Evolutionary conservation across 305 asterid genomes (phyloP).

Genomic region (Solanum hybrid): DNA sequence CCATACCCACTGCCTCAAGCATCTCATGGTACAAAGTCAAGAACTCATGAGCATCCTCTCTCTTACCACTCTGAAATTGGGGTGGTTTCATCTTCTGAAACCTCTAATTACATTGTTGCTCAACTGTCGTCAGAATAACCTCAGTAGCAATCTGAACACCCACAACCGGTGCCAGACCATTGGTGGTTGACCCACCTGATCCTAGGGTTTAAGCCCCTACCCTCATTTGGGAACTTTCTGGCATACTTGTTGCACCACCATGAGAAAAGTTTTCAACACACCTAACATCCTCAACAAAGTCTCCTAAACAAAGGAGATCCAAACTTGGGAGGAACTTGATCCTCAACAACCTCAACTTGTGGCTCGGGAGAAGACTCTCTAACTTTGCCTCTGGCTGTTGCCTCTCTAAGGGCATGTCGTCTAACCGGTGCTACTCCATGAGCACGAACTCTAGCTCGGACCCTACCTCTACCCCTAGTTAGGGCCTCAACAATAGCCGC

Average conservation of each 20-base stretch:
- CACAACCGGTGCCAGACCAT: not conserved
- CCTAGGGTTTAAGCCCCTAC: not conserved
- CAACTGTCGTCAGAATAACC: not conserved
- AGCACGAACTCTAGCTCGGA: not conserved
- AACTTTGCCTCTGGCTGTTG: not conserved
- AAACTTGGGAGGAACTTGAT: not conserved
- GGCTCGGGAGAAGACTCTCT: not conserved
- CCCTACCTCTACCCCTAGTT: not conserved
- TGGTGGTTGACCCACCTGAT: not conserved
- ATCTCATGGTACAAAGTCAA: not conserved
- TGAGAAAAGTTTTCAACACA: not conserved
- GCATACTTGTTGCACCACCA: not conserved
- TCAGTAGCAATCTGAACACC: not conserved
- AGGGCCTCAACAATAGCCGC: not conserved
- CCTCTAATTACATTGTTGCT: not conserved
- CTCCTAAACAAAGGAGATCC: not conserved
- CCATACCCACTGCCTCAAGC: not conserved
- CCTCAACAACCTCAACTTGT: not conserved
- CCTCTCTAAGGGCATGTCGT: not conserved
- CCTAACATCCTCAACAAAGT: not conserved
- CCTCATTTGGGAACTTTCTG: not conserved
- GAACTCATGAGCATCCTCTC: not conserved
- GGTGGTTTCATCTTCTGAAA: not conserved
- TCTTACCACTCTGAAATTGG: not conserved
- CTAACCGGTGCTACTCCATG: not conserved